phyloP scores from a whole-genome alignment of 352 stramenopile species.

The Globisporangium carolinianum region DNA sequence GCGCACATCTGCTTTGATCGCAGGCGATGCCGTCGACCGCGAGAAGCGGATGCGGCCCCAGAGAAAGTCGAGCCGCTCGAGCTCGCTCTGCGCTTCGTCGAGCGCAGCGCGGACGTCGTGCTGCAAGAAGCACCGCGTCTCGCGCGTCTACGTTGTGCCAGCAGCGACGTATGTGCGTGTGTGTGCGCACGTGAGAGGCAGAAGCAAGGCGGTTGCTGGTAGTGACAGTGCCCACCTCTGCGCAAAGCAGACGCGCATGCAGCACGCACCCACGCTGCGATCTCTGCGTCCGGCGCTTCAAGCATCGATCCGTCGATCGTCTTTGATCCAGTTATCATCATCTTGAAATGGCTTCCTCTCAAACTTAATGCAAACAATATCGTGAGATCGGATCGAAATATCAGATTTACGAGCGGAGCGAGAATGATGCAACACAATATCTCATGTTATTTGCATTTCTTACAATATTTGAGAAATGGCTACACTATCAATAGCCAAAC shows the following conservation, averaged over 20 bases:
- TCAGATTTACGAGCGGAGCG: too few species aligned
- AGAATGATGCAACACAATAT: too few species aligned
- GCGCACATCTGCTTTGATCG: slow-evolving; percentile 63
- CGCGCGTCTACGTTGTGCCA: slow-evolving; percentile 30
- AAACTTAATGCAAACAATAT: too few species aligned
- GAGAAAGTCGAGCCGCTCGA: slow-evolving; percentile 79
- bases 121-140: slow-evolving; percentile 51
- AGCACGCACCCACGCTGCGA: slow-evolving; percentile 33
- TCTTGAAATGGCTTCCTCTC: too few species aligned
- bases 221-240: too few species aligned
- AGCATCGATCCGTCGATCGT: background rate
- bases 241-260: too few species aligned
- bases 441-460: too few species aligned
- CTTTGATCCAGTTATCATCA: background rate
- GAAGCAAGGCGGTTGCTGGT: background rate
- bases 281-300: slow-evolving; percentile 11
- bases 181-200: slow-evolving; percentile 1
- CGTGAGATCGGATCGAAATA: too few species aligned
- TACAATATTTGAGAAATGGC: too few species aligned
- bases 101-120: slow-evolving; percentile 49
- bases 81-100: slow-evolving; percentile 44
- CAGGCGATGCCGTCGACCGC: slow-evolving; percentile 26
- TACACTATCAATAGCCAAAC: too few species aligned
- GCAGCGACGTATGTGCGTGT: too few species aligned
- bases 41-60: slow-evolving; percentile 74